These are phyloP conservation scores for Trichopus zeylanicus DNA, from an alignment of 116 monocot species.

Conservation along the genomic window DNA sequence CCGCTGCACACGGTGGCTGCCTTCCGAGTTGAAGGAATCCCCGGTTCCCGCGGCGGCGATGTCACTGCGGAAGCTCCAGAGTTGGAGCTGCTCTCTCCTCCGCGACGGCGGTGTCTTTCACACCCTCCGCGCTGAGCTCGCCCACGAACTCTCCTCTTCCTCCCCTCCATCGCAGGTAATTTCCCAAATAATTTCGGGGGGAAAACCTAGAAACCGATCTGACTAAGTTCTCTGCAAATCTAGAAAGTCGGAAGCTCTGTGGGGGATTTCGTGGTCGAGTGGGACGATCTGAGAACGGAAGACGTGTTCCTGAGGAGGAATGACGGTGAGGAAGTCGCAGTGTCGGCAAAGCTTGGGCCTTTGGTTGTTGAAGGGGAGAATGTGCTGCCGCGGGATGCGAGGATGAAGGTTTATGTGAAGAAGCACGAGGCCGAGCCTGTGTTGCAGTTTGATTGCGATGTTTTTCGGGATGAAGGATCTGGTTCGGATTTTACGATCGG, in stretches of 20 bases:
- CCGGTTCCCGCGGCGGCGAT: too few species aligned
- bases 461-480: background rate
- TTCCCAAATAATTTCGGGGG: background rate
- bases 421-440: conserved; percentile 21
- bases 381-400: conserved; percentile 13
- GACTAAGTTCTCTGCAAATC: background rate
- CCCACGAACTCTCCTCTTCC: conserved; percentile 34
- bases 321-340: conserved; percentile 27
- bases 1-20: too few species aligned
- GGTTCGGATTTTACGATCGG: conserved; percentile 14
- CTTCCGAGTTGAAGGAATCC: too few species aligned
- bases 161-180: conserved; percentile 14
- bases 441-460: conserved; percentile 36
- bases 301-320: conserved; percentile 37
- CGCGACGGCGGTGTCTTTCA: conserved; percentile 21
- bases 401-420: conserved; percentile 51
- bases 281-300: conserved; percentile 22
- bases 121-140: conserved; percentile 27
- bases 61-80: conserved; percentile 22
- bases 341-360: conserved; percentile 37
- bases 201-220: background rate
- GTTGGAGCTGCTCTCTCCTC: conserved; percentile 4
- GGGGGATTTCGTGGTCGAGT: conserved; percentile 23
- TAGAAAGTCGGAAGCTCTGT: background rate
- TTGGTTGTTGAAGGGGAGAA: conserved; percentile 13